phyloP scores from a whole-genome alignment of 495 filamentous ascomycete species.

The Aspergillus funiculosus region DNA sequence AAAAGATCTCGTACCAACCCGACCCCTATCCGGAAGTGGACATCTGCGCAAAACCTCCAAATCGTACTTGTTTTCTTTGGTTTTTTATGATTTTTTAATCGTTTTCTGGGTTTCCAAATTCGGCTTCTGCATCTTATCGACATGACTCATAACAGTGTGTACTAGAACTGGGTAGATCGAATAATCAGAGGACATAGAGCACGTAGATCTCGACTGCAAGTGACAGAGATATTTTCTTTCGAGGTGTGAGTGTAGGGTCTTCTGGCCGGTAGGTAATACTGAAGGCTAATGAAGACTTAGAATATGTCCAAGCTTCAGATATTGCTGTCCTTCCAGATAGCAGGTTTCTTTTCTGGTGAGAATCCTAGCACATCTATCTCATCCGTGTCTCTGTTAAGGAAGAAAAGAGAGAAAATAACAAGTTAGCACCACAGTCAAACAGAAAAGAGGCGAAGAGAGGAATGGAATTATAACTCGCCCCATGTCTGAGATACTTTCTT shows the following conservation, averaged over 20 bases:
- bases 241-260: too few relatives aligned
- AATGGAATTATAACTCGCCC: too few relatives aligned
- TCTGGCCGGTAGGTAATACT: too few relatives aligned
- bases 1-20: slow-evolving; percentile 9
- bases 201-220: not conserved
- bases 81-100: not conserved
- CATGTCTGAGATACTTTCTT: not conserved
- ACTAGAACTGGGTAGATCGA: not conserved
- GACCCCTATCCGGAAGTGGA: slow-evolving; percentile 5
- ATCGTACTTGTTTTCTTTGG: not conserved
- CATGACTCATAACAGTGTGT: not conserved
- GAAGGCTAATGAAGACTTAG: not conserved
- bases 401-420: not conserved
- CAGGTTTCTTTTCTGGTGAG: not conserved
- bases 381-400: not conserved
- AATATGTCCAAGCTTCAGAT: not conserved
- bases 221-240: not conserved
- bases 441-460: not conserved
- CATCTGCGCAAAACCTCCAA: not conserved
- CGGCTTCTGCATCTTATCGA: too few relatives aligned
- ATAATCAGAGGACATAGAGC: not conserved
- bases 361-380: not conserved
- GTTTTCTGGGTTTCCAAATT: too few relatives aligned
- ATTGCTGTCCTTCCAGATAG: not conserved
- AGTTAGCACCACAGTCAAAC: not conserved